Evolutionary conservation across 371 early-diverging fungal genomes (phyloP).

Genomic region (Paraphysoderma sedebokerense): DNA sequence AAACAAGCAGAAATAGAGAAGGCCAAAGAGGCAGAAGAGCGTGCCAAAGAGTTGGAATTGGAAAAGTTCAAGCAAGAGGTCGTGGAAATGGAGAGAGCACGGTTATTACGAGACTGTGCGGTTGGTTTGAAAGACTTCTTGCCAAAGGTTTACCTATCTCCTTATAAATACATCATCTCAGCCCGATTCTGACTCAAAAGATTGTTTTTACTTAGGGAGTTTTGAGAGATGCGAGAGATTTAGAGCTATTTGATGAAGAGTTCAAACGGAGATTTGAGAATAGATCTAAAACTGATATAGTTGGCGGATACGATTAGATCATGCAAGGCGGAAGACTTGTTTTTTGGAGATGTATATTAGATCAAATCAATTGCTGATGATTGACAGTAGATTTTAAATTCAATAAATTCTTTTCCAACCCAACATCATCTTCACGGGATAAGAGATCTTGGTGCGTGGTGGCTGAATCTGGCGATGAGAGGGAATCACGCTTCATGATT

Average conservation of each 20-base stretch:
- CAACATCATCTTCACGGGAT: too few species aligned
- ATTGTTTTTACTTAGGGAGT: constrained; percentile 15
- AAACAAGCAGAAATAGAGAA: constrained; percentile 8
- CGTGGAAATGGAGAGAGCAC: constrained; percentile 30
- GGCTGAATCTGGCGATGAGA: too few species aligned
- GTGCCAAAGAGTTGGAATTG: constrained; percentile 13
- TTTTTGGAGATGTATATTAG: too few species aligned
- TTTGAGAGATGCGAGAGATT: constrained; percentile 20
- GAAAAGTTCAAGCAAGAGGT: constrained; percentile 21
- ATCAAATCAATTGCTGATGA: too few species aligned
- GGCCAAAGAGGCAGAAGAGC: constrained; percentile 10
- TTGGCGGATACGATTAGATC: too few species aligned
- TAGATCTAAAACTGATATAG: too few species aligned
- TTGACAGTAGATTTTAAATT: too few species aligned
- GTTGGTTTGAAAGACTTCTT: constrained; percentile 18
- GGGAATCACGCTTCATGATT: too few species aligned
- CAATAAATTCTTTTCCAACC: too few species aligned
- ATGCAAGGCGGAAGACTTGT: too few species aligned
- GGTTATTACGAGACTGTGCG: constrained; percentile 30
- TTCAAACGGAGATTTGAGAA: constrained; percentile 6
- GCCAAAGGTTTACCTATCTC: constrained; percentile 20
- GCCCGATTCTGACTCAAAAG: not conserved
- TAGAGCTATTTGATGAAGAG: constrained; percentile 29
- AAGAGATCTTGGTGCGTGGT: too few species aligned
- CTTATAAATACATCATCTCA: not conserved